Percentiles rank a stretch among this genome's conserved stretches.
Conservation (phyloP, 495 filamentous ascomycete genomes). For the Alectoria sarmentosa region DNA sequence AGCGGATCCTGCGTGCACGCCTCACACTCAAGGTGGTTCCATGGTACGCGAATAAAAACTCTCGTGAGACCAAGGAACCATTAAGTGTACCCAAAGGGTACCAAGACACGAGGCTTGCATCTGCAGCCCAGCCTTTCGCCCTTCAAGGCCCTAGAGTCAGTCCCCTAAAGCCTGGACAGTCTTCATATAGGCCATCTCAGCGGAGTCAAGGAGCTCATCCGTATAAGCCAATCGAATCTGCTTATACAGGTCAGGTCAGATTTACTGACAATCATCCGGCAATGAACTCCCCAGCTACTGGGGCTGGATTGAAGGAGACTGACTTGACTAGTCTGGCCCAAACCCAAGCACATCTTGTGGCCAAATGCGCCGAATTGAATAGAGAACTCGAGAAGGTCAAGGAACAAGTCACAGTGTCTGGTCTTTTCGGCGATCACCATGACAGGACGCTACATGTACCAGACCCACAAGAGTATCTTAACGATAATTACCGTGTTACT, state of each 20-base stretch:
- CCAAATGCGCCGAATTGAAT: slow-evolving; percentile 3
- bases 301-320: neutral
- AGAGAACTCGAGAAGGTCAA: slow-evolving; percentile 8
- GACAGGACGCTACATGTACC: neutral
- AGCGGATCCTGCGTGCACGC: slow-evolving; percentile 17
- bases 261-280: neutral
- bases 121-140: neutral
- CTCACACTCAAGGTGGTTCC: slow-evolving; percentile 19
- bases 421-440: too few relatives aligned
- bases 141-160: neutral
- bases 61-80: neutral
- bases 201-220: neutral
- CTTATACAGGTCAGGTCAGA: neutral
- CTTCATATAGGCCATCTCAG: neutral
- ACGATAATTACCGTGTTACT: neutral
- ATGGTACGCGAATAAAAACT: slow-evolving; percentile 3
- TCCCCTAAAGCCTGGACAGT: neutral
- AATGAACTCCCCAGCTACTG: neutral
- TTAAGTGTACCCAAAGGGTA: neutral
- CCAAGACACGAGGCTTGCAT: neutral
- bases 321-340: neutral
- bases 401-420: neutral
- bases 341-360: slow-evolving; percentile 13
- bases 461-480: neutral
- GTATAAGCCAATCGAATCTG: neutral